These are phyloP conservation scores for Aureobasidium sp. DNA, from an alignment of 2,329 filamentous ascomycete species.

Conservation along the genomic window DNA sequence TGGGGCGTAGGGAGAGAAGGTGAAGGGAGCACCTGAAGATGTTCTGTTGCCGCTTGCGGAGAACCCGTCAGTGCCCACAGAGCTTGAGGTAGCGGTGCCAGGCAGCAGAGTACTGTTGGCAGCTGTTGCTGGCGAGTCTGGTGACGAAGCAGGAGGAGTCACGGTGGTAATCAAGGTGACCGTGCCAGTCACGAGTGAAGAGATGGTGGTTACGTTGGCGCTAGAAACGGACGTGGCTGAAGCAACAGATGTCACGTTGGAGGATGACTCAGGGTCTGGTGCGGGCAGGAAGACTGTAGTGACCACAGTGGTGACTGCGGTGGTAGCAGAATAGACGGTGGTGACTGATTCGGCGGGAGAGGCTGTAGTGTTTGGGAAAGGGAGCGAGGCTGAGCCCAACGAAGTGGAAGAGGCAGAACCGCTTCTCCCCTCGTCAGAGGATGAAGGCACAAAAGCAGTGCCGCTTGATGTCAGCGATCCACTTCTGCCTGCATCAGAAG, in stretches of 20 bases:
- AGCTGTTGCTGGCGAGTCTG: constrained; percentile 21
- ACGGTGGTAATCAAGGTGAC: constrained; percentile 10
- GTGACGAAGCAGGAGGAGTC: constrained; percentile 26
- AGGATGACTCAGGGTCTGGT: background rate
- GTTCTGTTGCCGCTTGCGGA: background rate
- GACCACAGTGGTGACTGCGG: constrained; percentile 13
- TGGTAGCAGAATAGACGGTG: constrained; percentile 7
- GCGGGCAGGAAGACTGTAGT: background rate
- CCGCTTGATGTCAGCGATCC: background rate
- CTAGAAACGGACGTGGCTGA: background rate
- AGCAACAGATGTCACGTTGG: background rate
- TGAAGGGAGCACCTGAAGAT: background rate
- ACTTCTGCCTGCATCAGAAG: constrained; percentile 6
- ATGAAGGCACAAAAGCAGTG: constrained; percentile 1
- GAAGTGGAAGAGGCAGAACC: background rate
- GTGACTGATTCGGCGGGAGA: background rate
- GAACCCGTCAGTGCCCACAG: background rate
- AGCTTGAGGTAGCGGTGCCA: constrained; percentile 10
- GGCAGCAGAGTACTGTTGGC: constrained; percentile 17
- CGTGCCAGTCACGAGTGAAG: constrained; percentile 9
- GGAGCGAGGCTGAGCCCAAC: background rate
- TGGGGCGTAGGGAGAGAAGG: background rate
- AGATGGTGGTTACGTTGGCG: constrained; percentile 12
- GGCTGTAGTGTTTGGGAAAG: background rate
- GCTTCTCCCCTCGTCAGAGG: constrained; percentile 4